These are phyloP conservation scores for Leptodontidium sp. DNA, from an alignment of 2,329 filamentous ascomycete genomes.

Conservation along the genomic window DNA sequence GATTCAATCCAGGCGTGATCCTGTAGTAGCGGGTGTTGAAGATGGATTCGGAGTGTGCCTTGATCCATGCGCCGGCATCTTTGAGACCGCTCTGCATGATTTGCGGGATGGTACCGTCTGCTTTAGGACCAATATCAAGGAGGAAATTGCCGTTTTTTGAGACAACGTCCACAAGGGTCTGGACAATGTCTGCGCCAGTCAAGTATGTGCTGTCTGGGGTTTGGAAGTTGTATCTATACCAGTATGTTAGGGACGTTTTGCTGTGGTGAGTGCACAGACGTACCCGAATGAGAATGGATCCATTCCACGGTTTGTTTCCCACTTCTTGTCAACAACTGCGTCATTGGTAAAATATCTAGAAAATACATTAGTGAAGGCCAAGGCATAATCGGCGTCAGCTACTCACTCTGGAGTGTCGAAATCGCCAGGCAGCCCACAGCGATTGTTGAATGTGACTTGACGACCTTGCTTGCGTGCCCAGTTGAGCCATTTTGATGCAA, in stretches of 20 bases:
- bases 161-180: no score
- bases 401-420: constrained; percentile 64
- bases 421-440: constrained; percentile 54
- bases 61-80: constrained; percentile 62
- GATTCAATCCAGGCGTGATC: constrained; percentile 39
- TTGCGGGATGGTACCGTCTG: constrained; percentile 60
- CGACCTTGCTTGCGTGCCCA: constrained; percentile 49
- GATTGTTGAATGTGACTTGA: constrained; percentile 62
- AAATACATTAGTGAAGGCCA: constrained; percentile 36
- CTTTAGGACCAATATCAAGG: constrained; percentile 61
- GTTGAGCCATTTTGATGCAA: constrained; percentile 53
- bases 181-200: no score
- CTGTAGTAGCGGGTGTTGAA: constrained; percentile 62
- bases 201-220: no score
- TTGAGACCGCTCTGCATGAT: constrained; percentile 56
- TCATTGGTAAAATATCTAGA: neutral
- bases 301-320: constrained; percentile 60
- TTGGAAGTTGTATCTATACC: no score
- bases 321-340: neutral
- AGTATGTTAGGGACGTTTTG: neutral
- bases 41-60: constrained; percentile 59
- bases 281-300: constrained; percentile 64
- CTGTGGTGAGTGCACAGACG: neutral
- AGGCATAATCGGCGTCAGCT: constrained; percentile 35
- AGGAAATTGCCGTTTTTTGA: constrained; percentile 64